Conservation (phyloP, 805 yeast species). For the Gaillardinia entomophila region DNA sequence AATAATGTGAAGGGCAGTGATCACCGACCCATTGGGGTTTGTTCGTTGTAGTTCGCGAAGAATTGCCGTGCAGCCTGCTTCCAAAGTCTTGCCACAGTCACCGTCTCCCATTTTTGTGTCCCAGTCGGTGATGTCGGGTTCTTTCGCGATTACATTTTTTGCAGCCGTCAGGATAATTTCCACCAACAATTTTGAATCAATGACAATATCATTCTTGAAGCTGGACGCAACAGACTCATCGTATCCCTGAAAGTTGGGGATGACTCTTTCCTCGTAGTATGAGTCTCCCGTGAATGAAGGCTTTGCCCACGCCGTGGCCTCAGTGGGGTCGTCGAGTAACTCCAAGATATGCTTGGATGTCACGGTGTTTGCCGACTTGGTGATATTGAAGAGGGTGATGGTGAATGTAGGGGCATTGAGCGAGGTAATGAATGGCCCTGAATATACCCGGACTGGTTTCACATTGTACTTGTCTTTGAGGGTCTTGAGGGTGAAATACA, state of each 20-base stretch:
- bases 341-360: constrained; percentile 15
- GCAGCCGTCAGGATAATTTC: constrained; percentile 17
- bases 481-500: constrained; percentile 15
- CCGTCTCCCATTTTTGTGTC: constrained; percentile 42
- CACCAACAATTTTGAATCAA: constrained; percentile 12
- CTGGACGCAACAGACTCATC: constrained; percentile 9
- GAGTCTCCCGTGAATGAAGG: constrained; percentile 7
- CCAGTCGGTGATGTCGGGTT: constrained; percentile 33
- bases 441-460: constrained; percentile 21
- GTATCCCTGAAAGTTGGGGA: constrained; percentile 19
- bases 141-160: constrained; percentile 20
- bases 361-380: constrained; percentile 19
- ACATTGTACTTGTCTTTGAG: constrained; percentile 19
- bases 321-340: constrained; percentile 24
- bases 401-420: constrained; percentile 34
- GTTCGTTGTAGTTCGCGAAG: constrained; percentile 14
- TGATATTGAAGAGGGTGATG: constrained; percentile 27
- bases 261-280: constrained; percentile 17
- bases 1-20: constrained; percentile 15
- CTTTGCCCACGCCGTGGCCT: constrained; percentile 25
- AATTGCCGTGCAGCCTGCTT: constrained; percentile 25
- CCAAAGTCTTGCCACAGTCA: constrained; percentile 36
- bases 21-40: constrained; percentile 17
- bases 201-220: constrained; percentile 10
- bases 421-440: constrained; percentile 29